Conservation (phyloP, 1,139 yeast genomes). For the Pichia norvegensis region DNA sequence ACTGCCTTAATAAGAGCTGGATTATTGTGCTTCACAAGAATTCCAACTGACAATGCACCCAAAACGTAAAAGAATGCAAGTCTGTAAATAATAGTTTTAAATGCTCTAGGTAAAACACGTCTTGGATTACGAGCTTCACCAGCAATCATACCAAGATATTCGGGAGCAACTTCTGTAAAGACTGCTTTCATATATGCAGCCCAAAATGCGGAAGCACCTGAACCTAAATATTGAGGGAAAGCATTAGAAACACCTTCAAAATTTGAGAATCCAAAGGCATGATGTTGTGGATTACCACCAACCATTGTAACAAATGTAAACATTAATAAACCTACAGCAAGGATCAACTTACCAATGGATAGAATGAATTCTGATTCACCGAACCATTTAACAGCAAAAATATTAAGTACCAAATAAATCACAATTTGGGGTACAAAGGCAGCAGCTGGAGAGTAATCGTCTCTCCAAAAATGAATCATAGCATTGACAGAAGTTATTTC, state of each 20-base stretch:
- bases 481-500: slow-evolving; percentile 46
- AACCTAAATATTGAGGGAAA: slow-evolving; percentile 36
- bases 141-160: slow-evolving; percentile 45
- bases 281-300: slow-evolving; percentile 52
- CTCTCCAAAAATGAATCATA: slow-evolving; percentile 45
- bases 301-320: slow-evolving; percentile 41
- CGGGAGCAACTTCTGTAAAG: slow-evolving; percentile 49
- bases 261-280: slow-evolving; percentile 53
- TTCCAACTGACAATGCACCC: slow-evolving; percentile 22
- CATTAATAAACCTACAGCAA: slow-evolving; percentile 44
- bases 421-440: slow-evolving; percentile 35
- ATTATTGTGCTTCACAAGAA: slow-evolving; percentile 20
- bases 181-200: slow-evolving; percentile 51
- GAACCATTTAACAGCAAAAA: slow-evolving; percentile 37
- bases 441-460: slow-evolving; percentile 42
- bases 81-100: slow-evolving; percentile 22
- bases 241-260: slow-evolving; percentile 57
- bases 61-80: slow-evolving; percentile 34
- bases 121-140: slow-evolving; percentile 46
- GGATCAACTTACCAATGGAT: slow-evolving; percentile 46
- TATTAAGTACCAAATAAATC: slow-evolving; percentile 33
- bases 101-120: slow-evolving; percentile 43
- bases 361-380: slow-evolving; percentile 64
- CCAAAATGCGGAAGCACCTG: slow-evolving; percentile 46
- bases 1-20: slow-evolving; percentile 16